A percentile compares a stretch with the other conserved stretches of the same genome.
Conservation (phyloP, 1,284 basidiomycete genomes). For the Schizopora paradoxa region DNA sequence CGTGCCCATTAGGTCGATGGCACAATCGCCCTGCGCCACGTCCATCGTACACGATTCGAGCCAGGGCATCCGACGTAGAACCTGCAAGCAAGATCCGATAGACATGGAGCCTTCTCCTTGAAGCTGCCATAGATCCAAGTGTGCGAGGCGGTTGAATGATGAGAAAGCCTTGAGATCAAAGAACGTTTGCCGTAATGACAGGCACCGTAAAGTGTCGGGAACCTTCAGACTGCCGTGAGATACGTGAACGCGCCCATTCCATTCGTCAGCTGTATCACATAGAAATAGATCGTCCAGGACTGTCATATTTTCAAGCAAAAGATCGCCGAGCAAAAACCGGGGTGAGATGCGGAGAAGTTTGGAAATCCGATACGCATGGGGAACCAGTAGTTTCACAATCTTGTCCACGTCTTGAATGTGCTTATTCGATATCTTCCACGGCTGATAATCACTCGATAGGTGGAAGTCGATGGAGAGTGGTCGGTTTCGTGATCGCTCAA, state of each 20-base stretch:
- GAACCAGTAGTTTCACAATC: conserved; percentile 13
- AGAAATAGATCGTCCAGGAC: conserved; percentile 17
- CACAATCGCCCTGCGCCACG: conserved; percentile 12
- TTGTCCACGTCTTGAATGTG: conserved; percentile 10
- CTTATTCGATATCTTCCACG: conserved; percentile 15
- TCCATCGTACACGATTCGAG: conserved; percentile 18
- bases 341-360: conserved; percentile 18
- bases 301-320: conserved; percentile 13
- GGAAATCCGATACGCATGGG: conserved; percentile 15
- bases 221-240: conserved; percentile 8
- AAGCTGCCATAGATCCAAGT: conserved; percentile 18
- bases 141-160: conserved; percentile 11
- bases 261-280: conserved; percentile 14
- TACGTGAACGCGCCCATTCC: conserved; percentile 4
- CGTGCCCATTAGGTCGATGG: neutral
- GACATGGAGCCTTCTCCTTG: conserved; percentile 17
- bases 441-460: conserved; percentile 18
- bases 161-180: conserved; percentile 15
- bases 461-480: conserved; percentile 15
- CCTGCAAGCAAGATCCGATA: conserved; percentile 9
- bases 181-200: conserved; percentile 17
- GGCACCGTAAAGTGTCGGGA: conserved; percentile 12
- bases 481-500: conserved; percentile 11
- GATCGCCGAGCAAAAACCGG: conserved; percentile 12
- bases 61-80: conserved; percentile 11